A percentile compares a stretch with the other conserved stretches of the same genome.
Evolutionary conservation across 2,329 filamentous ascomycete genomes (phyloP).

Genomic region (Colletotrichum costaricense): DNA sequence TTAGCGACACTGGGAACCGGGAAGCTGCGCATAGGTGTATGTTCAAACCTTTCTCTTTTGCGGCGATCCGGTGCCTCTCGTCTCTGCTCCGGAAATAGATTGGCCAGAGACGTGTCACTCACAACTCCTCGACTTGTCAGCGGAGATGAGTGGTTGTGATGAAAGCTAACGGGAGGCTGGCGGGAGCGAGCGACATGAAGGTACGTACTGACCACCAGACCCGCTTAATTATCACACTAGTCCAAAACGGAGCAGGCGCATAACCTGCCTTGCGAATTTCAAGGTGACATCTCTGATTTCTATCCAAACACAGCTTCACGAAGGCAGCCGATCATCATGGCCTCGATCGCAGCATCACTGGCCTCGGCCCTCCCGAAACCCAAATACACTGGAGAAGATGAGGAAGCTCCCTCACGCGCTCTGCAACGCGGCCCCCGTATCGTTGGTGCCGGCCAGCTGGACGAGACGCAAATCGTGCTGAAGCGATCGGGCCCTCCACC

Average conservation of each 20-base stretch:
- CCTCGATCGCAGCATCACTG: conserved; percentile 77
- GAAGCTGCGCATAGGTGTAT: too few species aligned
- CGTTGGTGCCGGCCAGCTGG: conserved; percentile 80
- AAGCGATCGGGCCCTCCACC: conserved; percentile 86
- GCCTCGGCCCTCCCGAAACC: conserved; percentile 87
- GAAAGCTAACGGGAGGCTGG: neutral
- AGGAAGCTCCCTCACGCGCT: conserved; percentile 78
- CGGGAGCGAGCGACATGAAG: neutral
- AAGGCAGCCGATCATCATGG: conserved; percentile 59
- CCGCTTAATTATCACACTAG: conserved; percentile 10
- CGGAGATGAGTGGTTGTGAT: neutral
- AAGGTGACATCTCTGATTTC: conserved; percentile 33
- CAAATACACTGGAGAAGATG: conserved; percentile 90
- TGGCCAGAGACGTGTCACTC: too few species aligned
- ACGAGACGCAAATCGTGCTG: conserved; percentile 87
- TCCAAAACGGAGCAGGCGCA: conserved; percentile 14
- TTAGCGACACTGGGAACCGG: too few species aligned
- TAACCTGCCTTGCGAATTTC: conserved; percentile 35
- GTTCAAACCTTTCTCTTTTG: too few species aligned
- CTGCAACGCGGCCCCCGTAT: conserved; percentile 86
- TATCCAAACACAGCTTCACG: conserved; percentile 24
- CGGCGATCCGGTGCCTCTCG: too few species aligned
- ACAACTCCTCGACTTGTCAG: too few species aligned
- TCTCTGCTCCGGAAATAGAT: too few species aligned
- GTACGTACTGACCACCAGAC: conserved; percentile 1